Percentiles rank a stretch among this genome's conserved stretches.
These are phyloP conservation scores for Ambrosiella cleistominuta DNA, from an alignment of 2,329 filamentous ascomycete genomes.

Conservation along the genomic window DNA sequence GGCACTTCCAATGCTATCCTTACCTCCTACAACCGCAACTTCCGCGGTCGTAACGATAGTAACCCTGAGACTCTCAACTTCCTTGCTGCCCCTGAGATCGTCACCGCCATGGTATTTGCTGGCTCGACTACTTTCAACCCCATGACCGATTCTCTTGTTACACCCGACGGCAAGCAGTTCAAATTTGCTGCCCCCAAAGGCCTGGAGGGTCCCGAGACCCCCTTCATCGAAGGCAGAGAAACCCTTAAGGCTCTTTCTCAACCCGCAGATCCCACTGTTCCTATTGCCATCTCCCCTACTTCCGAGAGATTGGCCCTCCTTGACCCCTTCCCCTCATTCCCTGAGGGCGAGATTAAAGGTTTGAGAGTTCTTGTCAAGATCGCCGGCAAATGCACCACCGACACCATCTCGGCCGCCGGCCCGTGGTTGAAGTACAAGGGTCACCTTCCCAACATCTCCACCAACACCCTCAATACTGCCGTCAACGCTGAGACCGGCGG, in stretches of 20 bases:
- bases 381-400: slow-evolving; percentile 93
- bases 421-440: slow-evolving; percentile 99
- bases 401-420: slow-evolving; percentile 92
- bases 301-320: slow-evolving; percentile 81
- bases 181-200: slow-evolving; percentile 68
- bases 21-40: slow-evolving; percentile 97
- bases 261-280: slow-evolving; percentile 49
- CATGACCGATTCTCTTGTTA: slow-evolving; percentile 66
- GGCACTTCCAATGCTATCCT: slow-evolving; percentile 86
- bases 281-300: slow-evolving; percentile 67
- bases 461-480: slow-evolving; percentile 92
- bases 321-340: slow-evolving; percentile 79
- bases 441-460: slow-evolving; percentile 91
- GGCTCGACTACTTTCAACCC: slow-evolving; percentile 93
- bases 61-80: slow-evolving; percentile 98
- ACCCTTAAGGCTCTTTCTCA: slow-evolving; percentile 57
- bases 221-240: slow-evolving; percentile 64
- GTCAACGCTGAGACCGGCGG: slow-evolving; percentile 83
- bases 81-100: slow-evolving; percentile 86
- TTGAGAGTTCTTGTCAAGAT: slow-evolving; percentile 90
- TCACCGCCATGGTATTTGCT: slow-evolving; percentile 89
- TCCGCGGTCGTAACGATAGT: slow-evolving; percentile 89
- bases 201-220: slow-evolving; percentile 38
- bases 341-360: slow-evolving; percentile 51
- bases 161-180: slow-evolving; percentile 66